Conservation (phyloP, 352 stramenopile species). For the Thalassiosira allenii region DNA sequence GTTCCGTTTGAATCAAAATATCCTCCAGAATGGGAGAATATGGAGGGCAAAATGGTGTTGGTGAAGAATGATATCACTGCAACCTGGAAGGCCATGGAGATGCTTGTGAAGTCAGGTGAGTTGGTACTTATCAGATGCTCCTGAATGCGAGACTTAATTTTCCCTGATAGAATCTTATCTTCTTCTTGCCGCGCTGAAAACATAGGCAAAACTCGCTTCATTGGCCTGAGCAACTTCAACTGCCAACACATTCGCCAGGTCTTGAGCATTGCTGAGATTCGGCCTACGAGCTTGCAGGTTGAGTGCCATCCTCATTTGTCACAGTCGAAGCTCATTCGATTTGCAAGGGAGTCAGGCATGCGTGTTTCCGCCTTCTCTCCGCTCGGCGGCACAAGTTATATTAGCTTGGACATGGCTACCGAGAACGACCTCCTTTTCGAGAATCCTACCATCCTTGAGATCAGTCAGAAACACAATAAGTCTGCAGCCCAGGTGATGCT, state of each 20-base stretch:
- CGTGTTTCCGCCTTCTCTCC: conserved; percentile 76
- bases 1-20: conserved; percentile 83
- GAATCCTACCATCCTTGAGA: conserved; percentile 59
- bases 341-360: conserved; percentile 78
- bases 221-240: conserved; percentile 85
- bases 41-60: conserved; percentile 80
- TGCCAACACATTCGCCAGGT: conserved; percentile 79
- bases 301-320: conserved; percentile 84
- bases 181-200: neutral
- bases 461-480: conserved; percentile 79
- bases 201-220: conserved; percentile 57
- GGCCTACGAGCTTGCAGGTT: conserved; percentile 78
- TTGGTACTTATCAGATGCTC: neutral
- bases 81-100: conserved; percentile 88
- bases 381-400: conserved; percentile 77
- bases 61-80: conserved; percentile 74
- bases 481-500: conserved; percentile 86
- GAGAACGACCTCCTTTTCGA: conserved; percentile 75
- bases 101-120: conserved; percentile 53
- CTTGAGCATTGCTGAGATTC: conserved; percentile 71
- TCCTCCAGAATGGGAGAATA: conserved; percentile 77
- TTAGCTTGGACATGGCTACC: conserved; percentile 78
- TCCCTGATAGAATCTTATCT: too few species aligned
- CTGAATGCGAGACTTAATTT: too few species aligned
- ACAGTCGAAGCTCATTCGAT: conserved; percentile 81